Conservation (phyloP, 129 eudicot species). For the Centaurea solstitialis region DNA sequence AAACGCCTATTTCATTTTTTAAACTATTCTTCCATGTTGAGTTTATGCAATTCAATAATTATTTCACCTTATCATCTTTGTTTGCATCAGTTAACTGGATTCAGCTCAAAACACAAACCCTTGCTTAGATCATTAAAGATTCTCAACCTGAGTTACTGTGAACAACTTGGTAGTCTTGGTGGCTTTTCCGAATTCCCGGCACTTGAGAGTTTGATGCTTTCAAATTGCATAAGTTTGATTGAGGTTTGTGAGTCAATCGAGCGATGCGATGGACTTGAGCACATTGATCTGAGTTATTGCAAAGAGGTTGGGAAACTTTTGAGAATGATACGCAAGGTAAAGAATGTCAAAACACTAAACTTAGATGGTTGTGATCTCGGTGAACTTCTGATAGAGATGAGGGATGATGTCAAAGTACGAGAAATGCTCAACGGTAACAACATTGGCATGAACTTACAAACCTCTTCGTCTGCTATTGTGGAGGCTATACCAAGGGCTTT, state of each 20-base stretch:
- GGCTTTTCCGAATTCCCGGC: slow-evolving; percentile 21
- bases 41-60: no score
- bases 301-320: slow-evolving; percentile 8
- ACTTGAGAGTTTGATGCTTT: slow-evolving; percentile 21
- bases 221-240: slow-evolving; percentile 16
- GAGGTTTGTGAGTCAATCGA: slow-evolving; percentile 26
- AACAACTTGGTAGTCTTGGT: neutral
- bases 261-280: neutral
- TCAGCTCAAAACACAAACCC: neutral
- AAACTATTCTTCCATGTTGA: no score
- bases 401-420: neutral
- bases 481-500: neutral
- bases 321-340: neutral
- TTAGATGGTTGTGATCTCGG: slow-evolving; percentile 14
- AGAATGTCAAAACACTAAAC: neutral
- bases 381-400: neutral
- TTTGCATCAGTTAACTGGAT: neutral
- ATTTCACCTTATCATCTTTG: no score
- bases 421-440: neutral
- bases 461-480: neutral
- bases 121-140: slow-evolving; percentile 25
- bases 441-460: neutral
- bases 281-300: slow-evolving; percentile 21
- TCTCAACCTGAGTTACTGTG: slow-evolving; percentile 38
- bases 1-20: no score